Percentiles rank a stretch among this genome's conserved stretches.
Conservation (phyloP, 768 basidiomycete genomes). For the Gymnopilus junonius region DNA sequence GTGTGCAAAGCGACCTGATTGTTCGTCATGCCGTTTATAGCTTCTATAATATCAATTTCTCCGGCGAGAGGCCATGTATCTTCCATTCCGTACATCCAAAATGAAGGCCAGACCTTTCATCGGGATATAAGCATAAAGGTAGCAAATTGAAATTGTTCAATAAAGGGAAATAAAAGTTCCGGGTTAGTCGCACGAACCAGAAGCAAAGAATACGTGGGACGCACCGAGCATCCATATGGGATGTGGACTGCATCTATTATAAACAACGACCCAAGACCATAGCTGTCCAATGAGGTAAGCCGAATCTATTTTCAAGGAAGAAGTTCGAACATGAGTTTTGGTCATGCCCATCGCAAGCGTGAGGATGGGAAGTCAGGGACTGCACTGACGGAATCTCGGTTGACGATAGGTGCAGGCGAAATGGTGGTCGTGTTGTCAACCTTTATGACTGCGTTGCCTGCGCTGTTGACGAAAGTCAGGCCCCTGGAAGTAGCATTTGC, state of each 20-base stretch:
- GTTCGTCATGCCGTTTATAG: slow-evolving; percentile 64
- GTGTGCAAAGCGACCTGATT: slow-evolving; percentile 86
- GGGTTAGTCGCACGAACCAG: background rate
- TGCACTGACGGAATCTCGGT: slow-evolving; percentile 53
- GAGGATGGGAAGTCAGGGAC: background rate
- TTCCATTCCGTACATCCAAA: slow-evolving; percentile 52
- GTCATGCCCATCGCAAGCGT: background rate
- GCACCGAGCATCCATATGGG: slow-evolving; percentile 56
- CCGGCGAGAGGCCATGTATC: too few species aligned
- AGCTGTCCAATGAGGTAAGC: slow-evolving; percentile 47
- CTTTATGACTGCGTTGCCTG: slow-evolving; percentile 69
- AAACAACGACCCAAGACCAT: slow-evolving; percentile 46
- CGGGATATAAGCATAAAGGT: background rate
- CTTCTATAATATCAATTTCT: too few species aligned
- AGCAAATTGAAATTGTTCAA: too few species aligned
- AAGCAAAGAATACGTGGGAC: slow-evolving; percentile 15
- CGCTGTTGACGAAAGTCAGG: slow-evolving; percentile 64
- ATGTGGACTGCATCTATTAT: slow-evolving; percentile 51
- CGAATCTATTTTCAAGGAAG: slow-evolving; percentile 38
- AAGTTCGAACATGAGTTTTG: background rate
- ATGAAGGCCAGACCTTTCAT: slow-evolving; percentile 52
- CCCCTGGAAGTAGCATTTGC: slow-evolving; percentile 47
- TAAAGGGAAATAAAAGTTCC: background rate
- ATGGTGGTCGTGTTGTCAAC: slow-evolving; percentile 74
- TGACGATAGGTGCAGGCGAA: slow-evolving; percentile 23